phyloP scores from a whole-genome alignment of 1,284 basidiomycete species.

The Heterobasidion parviporum region DNA sequence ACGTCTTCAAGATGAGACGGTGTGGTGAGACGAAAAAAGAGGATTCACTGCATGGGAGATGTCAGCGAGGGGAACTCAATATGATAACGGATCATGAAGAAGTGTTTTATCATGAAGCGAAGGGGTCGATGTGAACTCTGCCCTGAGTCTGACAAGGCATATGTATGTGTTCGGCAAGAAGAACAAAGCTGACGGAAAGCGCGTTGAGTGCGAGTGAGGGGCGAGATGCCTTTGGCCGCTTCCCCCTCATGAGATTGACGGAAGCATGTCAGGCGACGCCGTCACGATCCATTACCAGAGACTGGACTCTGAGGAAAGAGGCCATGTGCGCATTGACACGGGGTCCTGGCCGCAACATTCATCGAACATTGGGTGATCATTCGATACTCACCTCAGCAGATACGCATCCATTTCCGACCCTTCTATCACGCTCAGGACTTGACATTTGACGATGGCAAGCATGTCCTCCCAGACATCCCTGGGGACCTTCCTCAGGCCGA shows the following conservation, averaged over 20 bases:
- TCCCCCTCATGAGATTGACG: no score
- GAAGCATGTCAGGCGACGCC: no score
- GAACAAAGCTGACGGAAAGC: no score
- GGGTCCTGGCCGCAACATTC: not conserved
- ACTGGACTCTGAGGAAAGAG: not conserved
- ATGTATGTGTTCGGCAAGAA: no score
- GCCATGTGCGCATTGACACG: not conserved
- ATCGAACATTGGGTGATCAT: not conserved
- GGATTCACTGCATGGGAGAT: conserved; percentile 68
- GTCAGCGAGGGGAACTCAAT: not conserved
- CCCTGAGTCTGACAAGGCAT: no score
- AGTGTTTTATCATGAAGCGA: no score
- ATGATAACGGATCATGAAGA: not conserved
- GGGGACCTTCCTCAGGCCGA: conserved; percentile 75
- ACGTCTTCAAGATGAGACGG: conserved; percentile 97
- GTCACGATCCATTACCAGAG: not conserved
- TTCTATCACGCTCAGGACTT: conserved; percentile 86
- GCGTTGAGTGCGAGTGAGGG: no score
- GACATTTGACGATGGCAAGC: conserved; percentile 96
- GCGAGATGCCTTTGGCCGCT: no score
- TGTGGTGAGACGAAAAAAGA: conserved; percentile 96
- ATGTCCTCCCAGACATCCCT: conserved; percentile 90
- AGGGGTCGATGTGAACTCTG: no score
- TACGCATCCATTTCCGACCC: conserved; percentile 92
- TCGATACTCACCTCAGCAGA: conserved; percentile 72